Conservation (phyloP, 1,139 yeast genomes). For the Saccharomycopsis crataegensis region DNA sequence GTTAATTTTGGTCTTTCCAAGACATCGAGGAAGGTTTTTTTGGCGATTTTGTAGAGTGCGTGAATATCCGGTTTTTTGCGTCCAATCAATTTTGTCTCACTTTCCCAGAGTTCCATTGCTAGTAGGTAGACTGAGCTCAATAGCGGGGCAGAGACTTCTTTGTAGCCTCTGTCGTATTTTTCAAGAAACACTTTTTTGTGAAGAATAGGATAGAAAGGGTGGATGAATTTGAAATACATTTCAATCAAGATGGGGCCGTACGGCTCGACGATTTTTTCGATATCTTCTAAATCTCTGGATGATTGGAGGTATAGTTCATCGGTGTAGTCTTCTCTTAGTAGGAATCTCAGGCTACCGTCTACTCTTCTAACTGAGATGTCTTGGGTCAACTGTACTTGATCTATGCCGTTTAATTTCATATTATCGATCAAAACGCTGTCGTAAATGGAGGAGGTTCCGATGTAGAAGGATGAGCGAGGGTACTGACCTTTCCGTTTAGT, state of each 20-base stretch:
- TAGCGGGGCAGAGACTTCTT: constrained; percentile 72
- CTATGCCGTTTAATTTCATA: constrained; percentile 48
- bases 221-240: constrained; percentile 65
- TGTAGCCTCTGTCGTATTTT: constrained; percentile 66
- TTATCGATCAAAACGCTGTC: constrained; percentile 51
- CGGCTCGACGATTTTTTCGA: constrained; percentile 67
- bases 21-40: constrained; percentile 47
- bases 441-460: constrained; percentile 68
- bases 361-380: constrained; percentile 60
- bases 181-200: constrained; percentile 73
- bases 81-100: constrained; percentile 56
- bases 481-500: constrained; percentile 51
- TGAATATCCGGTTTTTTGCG: constrained; percentile 61
- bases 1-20: constrained; percentile 69
- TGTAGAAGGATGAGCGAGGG: constrained; percentile 69
- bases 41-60: constrained; percentile 53
- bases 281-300: constrained; percentile 62
- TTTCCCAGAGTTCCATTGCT: constrained; percentile 82
- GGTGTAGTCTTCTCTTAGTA: constrained; percentile 65
- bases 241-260: constrained; percentile 69
- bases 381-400: constrained; percentile 55
- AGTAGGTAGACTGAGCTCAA: constrained; percentile 69
- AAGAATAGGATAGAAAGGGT: constrained; percentile 70
- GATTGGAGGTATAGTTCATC: constrained; percentile 54
- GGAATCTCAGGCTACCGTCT: constrained; percentile 55